These are phyloP conservation scores for Populus tremula DNA, from an alignment of 345 rosid genomes.

Conservation along the genomic window DNA sequence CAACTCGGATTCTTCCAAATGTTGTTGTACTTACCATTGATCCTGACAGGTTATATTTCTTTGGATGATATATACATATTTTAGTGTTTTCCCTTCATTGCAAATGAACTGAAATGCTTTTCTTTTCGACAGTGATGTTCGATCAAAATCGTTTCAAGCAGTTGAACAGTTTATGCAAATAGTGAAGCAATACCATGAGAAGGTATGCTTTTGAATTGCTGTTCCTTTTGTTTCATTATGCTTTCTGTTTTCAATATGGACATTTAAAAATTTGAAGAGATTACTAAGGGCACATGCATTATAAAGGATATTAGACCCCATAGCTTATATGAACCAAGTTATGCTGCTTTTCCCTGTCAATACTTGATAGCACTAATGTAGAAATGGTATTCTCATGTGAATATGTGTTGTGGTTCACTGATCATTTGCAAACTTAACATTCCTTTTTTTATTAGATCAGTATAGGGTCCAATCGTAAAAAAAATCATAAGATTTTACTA, in stretches of 20 bases:
- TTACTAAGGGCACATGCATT: background rate
- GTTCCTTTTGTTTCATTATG: background rate
- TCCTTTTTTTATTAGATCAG: too few species aligned
- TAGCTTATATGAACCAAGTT: background rate
- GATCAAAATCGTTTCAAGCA: slow-evolving; percentile 90
- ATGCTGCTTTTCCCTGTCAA: background rate
- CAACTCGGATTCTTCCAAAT: slow-evolving; percentile 88
- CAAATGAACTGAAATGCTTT: slow-evolving; percentile 2
- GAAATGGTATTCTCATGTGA: background rate
- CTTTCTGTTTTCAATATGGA: background rate
- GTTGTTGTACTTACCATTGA: slow-evolving; percentile 86
- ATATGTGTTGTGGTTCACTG: background rate
- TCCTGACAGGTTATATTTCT: slow-evolving; percentile 69
- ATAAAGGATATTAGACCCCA: background rate
- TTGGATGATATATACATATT: slow-evolving; percentile 1
- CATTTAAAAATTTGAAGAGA: background rate
- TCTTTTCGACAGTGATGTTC: slow-evolving; percentile 72
- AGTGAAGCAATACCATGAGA: slow-evolving; percentile 73
- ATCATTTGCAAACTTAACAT: background rate
- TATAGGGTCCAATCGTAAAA: too few species aligned
- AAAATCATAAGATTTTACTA: too few species aligned
- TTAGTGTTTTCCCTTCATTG: slow-evolving; percentile 1
- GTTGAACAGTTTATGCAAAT: slow-evolving; percentile 88
- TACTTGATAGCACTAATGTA: background rate
- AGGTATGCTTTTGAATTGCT: slow-evolving; percentile 42